Percentiles rank a stretch among this genome's conserved stretches.
Evolutionary conservation across 2,329 filamentous ascomycete species (phyloP).

Genomic region (Diaporthe velutina): DNA sequence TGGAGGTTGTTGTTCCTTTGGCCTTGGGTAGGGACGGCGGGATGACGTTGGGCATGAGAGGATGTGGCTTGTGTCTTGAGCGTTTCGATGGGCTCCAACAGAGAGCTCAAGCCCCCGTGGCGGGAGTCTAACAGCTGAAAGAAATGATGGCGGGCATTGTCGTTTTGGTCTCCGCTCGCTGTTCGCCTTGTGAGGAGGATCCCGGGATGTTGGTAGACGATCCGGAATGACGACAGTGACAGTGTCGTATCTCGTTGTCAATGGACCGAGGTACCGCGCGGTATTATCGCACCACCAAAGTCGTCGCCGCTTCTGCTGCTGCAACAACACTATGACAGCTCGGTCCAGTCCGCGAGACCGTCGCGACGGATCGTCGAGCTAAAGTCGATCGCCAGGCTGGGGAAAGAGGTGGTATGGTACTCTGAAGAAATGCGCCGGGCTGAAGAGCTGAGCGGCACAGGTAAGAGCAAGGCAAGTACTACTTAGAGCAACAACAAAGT

Average conservation of each 20-base stretch:
- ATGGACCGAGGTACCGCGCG: not conserved
- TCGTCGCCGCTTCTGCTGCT: not conserved
- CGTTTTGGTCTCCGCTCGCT: not conserved
- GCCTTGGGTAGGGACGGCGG: not conserved
- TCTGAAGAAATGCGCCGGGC: not conserved
- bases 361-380: slow-evolving; percentile 2
- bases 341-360: slow-evolving; percentile 15
- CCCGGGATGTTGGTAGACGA: not conserved
- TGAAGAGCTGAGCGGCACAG: not conserved
- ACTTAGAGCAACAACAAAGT: not conserved
- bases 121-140: slow-evolving; percentile 4
- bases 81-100: not conserved
- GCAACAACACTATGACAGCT: not conserved
- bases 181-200: slow-evolving; percentile 1
- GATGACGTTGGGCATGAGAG: slow-evolving; percentile 24
- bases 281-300: not conserved
- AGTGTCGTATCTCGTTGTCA: slow-evolving; percentile 15
- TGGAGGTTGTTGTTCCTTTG: slow-evolving; percentile 25
- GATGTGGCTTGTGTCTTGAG: slow-evolving; percentile 20
- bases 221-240: slow-evolving; percentile 13
- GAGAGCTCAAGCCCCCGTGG: slow-evolving; percentile 9
- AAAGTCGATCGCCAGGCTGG: not conserved
- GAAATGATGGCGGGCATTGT: slow-evolving; percentile 26
- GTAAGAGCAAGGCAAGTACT: not conserved
- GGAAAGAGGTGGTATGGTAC: not conserved